Evolutionary conservation across 1,284 basidiomycete species (phyloP), one percentile per base, ranked within the genome.

Genomic region (Cystobasidiaceae sp.): DNA sequence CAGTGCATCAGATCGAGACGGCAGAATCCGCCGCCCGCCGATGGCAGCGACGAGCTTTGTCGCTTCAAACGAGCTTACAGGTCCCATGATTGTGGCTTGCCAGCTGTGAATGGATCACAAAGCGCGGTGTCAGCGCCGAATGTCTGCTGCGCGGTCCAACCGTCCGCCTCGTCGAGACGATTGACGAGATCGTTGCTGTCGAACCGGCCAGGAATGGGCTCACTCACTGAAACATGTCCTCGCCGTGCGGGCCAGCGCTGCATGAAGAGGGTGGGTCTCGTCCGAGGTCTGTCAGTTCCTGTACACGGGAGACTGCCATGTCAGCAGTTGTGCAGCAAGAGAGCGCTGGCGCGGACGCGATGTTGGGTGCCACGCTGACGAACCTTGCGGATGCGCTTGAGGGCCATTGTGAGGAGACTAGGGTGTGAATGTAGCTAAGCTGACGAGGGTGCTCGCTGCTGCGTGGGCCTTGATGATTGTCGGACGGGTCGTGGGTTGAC

Each of bases 311-410:
- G 3, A 19, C 41, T 30, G 15, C 23, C n/a, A n/a, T 15, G 45
- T 34, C 56, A 41, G 19, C 55, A 55, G 45, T 13, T 13, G 27
- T 28, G 17, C n/a, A 11, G n/a, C 15, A 56, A 66, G n/a, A 41
- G 82, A 88, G 78, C 75, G 93, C 91, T 67, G 91, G 91, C 57
- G 92, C 91, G n/a, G 7, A 30, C 60, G 30, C 51, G 39, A 37
- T 61, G 55, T 44, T 67, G 49, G 45, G 41, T 44, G 52, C 48
- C 54, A 23, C 46, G 50, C 5, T n/a, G 50, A 37, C 84, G 64
- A 70, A 92, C 93, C 88, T 94, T 96, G 88, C 93, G 94, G 82
- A 97, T 97, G 84, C 93, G 92, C 84, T 93, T 94, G 74, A 96
- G 84, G 76, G 93, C 92, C 93, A 94, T 62, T 39, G 54, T 19